Evolutionary conservation across 2,329 filamentous ascomycete genomes (phyloP).

Genomic region (Fusarium nematophilum): DNA sequence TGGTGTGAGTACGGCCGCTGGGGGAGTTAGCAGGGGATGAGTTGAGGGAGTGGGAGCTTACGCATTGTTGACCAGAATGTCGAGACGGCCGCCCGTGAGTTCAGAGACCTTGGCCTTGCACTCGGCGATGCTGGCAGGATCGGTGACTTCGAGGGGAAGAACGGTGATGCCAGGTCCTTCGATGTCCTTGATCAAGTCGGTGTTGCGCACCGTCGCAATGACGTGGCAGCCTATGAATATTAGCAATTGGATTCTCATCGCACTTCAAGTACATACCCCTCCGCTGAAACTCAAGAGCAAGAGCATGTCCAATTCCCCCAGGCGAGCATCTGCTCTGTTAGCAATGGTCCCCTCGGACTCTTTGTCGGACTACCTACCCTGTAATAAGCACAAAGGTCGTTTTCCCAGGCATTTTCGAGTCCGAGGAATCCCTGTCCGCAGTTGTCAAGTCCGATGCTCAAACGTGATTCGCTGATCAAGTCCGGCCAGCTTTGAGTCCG

Average conservation of each 20-base stretch:
- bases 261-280: conserved; percentile 52
- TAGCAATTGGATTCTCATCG: background rate
- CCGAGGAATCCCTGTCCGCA: background rate
- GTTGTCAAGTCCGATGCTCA: background rate
- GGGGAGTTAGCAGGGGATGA: background rate
- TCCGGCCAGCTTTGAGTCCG: too few species aligned
- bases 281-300: conserved; percentile 64
- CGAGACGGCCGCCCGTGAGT: conserved; percentile 64
- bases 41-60: conserved; percentile 48
- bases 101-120: conserved; percentile 59
- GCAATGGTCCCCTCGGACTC: background rate
- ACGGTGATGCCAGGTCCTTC: conserved; percentile 60
- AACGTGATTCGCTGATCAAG: background rate
- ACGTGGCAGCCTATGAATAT: conserved; percentile 54
- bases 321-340: conserved; percentile 61
- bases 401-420: conserved; percentile 34
- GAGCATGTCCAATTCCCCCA: conserved; percentile 67
- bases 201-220: conserved; percentile 66
- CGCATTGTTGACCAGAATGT: conserved; percentile 71
- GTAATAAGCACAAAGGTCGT: conserved; percentile 63
- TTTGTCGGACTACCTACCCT: conserved; percentile 51
- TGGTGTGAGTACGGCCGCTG: conserved; percentile 63
- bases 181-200: conserved; percentile 59
- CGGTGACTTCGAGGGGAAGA: conserved; percentile 65
- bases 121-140: conserved; percentile 59